A percentile compares a stretch with the other conserved stretches of the same genome.
Conservation (phyloP, 2,329 filamentous ascomycete species). For the Trichophyton simii region DNA sequence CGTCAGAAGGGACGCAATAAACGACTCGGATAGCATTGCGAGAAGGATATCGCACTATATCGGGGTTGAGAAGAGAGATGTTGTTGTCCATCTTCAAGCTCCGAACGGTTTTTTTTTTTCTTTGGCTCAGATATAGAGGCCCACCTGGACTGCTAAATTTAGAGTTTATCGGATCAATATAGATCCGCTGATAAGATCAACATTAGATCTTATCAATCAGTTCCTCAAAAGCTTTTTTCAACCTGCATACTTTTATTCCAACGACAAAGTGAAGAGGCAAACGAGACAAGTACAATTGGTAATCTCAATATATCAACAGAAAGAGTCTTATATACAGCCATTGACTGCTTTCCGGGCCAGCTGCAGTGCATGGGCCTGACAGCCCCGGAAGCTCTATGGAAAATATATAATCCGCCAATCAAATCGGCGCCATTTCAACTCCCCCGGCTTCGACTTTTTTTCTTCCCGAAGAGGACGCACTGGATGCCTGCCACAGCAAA, state of each 20-base stretch:
- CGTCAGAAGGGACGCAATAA: slow-evolving; percentile 34
- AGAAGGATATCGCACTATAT: slow-evolving; percentile 2
- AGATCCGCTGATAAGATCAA: slow-evolving; percentile 1
- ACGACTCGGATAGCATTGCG: slow-evolving; percentile 38
- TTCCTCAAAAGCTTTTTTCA: neutral
- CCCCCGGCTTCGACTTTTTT: neutral
- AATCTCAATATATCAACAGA: neutral
- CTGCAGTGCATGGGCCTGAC: neutral
- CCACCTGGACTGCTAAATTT: neutral
- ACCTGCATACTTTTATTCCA: neutral
- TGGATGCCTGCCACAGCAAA: neutral
- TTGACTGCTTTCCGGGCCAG: neutral
- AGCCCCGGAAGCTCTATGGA: neutral
- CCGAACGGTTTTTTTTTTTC: neutral
- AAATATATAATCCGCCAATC: slow-evolving; percentile 4
- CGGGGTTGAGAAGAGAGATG: neutral
- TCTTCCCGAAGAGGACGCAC: neutral
- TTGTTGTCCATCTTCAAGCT: neutral
- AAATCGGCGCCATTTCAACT: neutral
- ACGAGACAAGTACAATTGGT: neutral
- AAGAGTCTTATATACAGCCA: neutral
- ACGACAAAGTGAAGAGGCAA: neutral
- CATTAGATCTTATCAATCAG: slow-evolving; percentile 5
- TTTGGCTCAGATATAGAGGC: neutral
- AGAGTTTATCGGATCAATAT: neutral